Conservation (phyloP, 768 basidiomycete genomes). For the Suillus plorans region DNA sequence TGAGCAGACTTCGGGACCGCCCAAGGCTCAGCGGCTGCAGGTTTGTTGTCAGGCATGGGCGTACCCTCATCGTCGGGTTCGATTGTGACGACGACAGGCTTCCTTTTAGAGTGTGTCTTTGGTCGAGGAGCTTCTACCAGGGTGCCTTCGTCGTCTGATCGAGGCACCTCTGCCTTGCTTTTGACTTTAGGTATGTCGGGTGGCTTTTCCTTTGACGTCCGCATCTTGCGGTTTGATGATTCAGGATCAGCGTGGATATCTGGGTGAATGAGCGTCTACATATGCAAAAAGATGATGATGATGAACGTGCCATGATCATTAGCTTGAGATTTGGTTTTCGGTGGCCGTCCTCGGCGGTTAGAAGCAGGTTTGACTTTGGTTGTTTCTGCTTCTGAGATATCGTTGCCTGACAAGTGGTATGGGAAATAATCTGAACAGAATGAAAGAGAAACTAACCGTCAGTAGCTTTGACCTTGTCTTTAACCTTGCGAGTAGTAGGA, state of each 20-base stretch:
- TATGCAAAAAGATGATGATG: neutral
- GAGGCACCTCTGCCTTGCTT: neutral
- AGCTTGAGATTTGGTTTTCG: conserved; percentile 15
- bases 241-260: conserved; percentile 3
- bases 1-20: neutral
- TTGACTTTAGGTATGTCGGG: conserved; percentile 10
- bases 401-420: neutral
- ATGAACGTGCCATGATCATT: neutral
- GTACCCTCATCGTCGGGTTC: conserved; percentile 2
- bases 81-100: neutral
- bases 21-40: neutral
- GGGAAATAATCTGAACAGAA: neutral
- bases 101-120: conserved; percentile 8
- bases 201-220: neutral
- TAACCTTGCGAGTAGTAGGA: neutral
- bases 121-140: conserved; percentile 23
- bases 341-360: conserved; percentile 16
- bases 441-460: neutral
- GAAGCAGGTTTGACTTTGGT: conserved; percentile 8
- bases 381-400: conserved; percentile 6
- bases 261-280: neutral
- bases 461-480: neutral
- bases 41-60: neutral
- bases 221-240: conserved; percentile 2
- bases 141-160: conserved; percentile 28